Base-by-base conservation (phyloP, 2,329 filamentous ascomycete species). In the Pseudogymnoascus sp. region DNA sequence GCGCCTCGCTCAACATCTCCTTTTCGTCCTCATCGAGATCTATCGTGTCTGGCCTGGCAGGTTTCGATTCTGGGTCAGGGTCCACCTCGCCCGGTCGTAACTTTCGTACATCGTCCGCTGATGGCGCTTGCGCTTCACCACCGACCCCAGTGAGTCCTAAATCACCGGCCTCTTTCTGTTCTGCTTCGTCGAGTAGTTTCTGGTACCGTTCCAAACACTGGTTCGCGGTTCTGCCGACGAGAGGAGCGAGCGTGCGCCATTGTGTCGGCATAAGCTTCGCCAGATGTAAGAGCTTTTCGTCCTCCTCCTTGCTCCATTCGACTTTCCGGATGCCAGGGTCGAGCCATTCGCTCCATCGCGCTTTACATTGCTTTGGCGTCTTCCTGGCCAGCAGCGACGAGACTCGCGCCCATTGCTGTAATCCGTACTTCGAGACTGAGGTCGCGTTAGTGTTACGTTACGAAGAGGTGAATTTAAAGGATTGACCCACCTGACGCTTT, bases 1-100 rank as follows among this genome's bases (percentile, higher is more conserved):
- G 90, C 69, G 95, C 95, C 78, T 99, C 95, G 74, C 93, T 97
- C 72, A 99, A 78, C 95, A 99, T 99, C 77, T 99, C 95, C 80
- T 99, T 98, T 77, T 99, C 95, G 73, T 99, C 95, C 75, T 99
- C 95, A 74, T 99, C 95, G 71, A 99, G 86, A 76, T 99, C 95
- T 74, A 99, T 95, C 5, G 95, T 97, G 75, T 99, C 95, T 40
- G 95, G 95, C 65, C 93, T 84, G 37, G 95, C 95, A 62, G 95
- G 95, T 75, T 97, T 97, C 69, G 90, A 95, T 77, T 99, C 95
- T 8, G 95, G 92, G 72, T 98, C 93, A n/a, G 93, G 93, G 71
- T 99, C 95, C 65, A 97, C 84, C 78, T 99, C 95, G 69, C 95
- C 95, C 5, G 95, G 93, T 69, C 91, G 87, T 74, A 99, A 77